Evolutionary conservation across 176 grass and related monocot species (phyloP), one percentile per base, ranked within the genome.

Genomic region (Zea mays): DNA sequence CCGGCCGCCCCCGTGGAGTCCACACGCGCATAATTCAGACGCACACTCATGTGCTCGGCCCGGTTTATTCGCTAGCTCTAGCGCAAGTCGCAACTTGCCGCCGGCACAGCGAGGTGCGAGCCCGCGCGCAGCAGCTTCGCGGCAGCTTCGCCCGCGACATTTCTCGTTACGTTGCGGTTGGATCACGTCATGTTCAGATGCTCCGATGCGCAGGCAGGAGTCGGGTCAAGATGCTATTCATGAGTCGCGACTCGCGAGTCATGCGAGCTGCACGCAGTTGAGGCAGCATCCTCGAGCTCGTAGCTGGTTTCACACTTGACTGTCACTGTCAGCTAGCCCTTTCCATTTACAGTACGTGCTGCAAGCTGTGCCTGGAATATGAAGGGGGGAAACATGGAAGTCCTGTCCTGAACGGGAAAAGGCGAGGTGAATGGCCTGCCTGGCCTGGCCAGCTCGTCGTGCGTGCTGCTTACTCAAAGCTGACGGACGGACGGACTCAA

Each of bases 381-480:
- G 58, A 34, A 34, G 35, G 17, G 16, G 35, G 17, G 16, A 4
- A 52, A 37, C 36, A 57, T 27, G 8, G 71, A 10, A 10, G 16
- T 58, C 9, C 14, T 54, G 45, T 34, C 5, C 9, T 15, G 41
- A 57, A 4, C 20, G 5, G 6, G 58, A 27, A 45, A 80, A 80
- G 21, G 20, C 19, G 73, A 9, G 51, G 10, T 44, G 55, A 49
- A 60, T 57, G 55, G 58, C 40, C n/a, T n/a, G n/a, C n/a, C 8
- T 27, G 27, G 27, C 27, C 27, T 27, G 27, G 27, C 27, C 27
- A 27, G 14, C 8, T 62, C 69, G 35, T 35, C 69, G 35, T 35
- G 54, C 86, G 69, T 84, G 64, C 75, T 62, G 75, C 69, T 38
- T 15, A 88, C 86, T 88, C 75, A 79, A 83, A 69, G 68, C 45